A percentile compares a stretch with the other conserved stretches of the same genome.
These are phyloP conservation scores for Penicillium fimorum DNA, from an alignment of 495 filamentous ascomycete species.

Conservation along the genomic window DNA sequence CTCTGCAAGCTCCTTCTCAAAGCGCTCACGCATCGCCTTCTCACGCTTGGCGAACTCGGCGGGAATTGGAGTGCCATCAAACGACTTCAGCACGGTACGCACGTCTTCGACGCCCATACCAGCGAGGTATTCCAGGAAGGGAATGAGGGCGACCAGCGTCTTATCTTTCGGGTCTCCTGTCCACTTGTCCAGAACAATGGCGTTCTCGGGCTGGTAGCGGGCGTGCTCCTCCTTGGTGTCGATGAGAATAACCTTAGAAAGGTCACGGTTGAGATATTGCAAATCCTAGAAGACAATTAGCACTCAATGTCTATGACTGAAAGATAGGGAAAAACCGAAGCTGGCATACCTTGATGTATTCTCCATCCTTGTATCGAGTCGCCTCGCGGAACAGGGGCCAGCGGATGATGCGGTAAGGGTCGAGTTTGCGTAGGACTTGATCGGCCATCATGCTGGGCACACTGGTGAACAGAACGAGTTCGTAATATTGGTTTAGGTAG, in stretches of 20 bases:
- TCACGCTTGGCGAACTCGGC: conserved; percentile 88
- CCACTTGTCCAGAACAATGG: conserved; percentile 89
- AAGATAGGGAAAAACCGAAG: not conserved
- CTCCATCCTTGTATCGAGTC: conserved; percentile 89
- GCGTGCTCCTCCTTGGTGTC: conserved; percentile 82
- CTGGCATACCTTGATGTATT: conserved; percentile 83
- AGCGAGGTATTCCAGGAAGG: conserved; percentile 93
- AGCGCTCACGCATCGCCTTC: conserved; percentile 73
- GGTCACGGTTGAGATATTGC: conserved; percentile 90
- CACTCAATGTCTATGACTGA: not conserved
- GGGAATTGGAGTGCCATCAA: conserved; percentile 81
- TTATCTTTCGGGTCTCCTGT: conserved; percentile 76
- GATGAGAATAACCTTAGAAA: conserved; percentile 89
- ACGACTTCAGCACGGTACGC: conserved; percentile 79
- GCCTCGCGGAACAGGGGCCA: conserved; percentile 95
- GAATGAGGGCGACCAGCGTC: conserved; percentile 82
- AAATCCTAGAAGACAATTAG: conserved; percentile 63
- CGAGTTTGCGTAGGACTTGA: conserved; percentile 85
- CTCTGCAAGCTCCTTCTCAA: conserved; percentile 70
- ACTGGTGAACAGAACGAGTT: conserved; percentile 91
- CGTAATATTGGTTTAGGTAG: conserved; percentile 96
- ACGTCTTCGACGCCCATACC: conserved; percentile 89
- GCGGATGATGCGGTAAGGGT: conserved; percentile 94
- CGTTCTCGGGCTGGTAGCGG: conserved; percentile 85
- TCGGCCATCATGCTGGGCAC: conserved; percentile 78